These are phyloP conservation scores for Lepiota venenata DNA, from an alignment of 768 basidiomycete genomes.

Conservation along the genomic window DNA sequence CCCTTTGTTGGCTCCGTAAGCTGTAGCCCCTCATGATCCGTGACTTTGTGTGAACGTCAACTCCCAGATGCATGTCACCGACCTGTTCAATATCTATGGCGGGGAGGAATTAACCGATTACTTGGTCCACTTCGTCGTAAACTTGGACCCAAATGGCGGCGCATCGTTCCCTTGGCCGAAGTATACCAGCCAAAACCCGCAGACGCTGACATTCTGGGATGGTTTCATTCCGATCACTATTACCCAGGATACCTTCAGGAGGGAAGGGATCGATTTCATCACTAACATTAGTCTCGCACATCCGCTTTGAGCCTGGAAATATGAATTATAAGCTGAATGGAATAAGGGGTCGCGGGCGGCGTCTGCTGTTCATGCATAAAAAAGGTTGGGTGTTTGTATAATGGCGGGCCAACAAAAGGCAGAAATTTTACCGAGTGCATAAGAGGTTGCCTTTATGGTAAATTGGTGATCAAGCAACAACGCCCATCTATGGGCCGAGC, in stretches of 20 bases:
- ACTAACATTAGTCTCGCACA: conserved; percentile 29
- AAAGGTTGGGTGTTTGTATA: too few species aligned
- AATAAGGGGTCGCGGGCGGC: conserved; percentile 3
- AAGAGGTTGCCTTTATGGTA: too few species aligned
- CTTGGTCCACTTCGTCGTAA: conserved; percentile 39
- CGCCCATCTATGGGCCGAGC: too few species aligned
- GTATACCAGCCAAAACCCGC: conserved; percentile 31
- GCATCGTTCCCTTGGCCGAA: conserved; percentile 40
- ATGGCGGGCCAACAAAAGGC: too few species aligned
- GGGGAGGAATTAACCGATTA: conserved; percentile 32
- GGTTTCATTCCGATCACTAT: conserved; percentile 28
- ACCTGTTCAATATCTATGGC: conserved; percentile 31
- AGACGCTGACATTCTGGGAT: conserved; percentile 38
- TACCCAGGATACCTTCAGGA: conserved; percentile 41
- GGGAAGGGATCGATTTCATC: conserved; percentile 32
- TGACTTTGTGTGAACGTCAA: background rate
- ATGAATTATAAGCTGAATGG: background rate
- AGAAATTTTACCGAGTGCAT: too few species aligned
- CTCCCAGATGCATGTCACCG: conserved; percentile 36
- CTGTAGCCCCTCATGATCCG: background rate
- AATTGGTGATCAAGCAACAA: too few species aligned
- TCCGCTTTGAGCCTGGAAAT: conserved; percentile 14
- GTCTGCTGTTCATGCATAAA: background rate
- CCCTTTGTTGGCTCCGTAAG: conserved; percentile 42
- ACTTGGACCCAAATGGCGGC: conserved; percentile 40